Base-by-base conservation (phyloP, 1,284 basidiomycete genomes). In the Blastosporella zonata region DNA sequence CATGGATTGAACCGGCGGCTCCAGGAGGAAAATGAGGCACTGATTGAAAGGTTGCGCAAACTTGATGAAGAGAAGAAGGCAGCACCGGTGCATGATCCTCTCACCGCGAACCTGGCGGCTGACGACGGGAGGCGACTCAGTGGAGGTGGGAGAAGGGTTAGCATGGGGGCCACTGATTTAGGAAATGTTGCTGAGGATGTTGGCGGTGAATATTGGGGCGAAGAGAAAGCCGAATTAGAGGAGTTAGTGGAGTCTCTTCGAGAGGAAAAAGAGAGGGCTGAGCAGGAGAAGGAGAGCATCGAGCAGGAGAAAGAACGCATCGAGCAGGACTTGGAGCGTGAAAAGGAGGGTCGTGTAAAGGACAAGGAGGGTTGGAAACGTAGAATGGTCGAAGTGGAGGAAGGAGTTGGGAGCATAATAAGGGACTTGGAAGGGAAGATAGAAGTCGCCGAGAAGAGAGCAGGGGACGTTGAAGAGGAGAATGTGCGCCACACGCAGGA, bases 1-100 rank as follows among this genome's bases (percentile, higher is more conserved):
- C 87, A 93, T 64, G 82, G 85, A 9, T 70, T 93, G 48, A 93
- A 93, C 63, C 70, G 82, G 38, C 75, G 84, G 43, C 64, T 93
- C 46, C 84, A 89, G 54, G 85, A 91, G 62, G 91, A 93, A 69
- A 93, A 93, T 60, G 77, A 87, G 62, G 68, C 62, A 10, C 71
- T 92, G 8, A 55, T 77, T 13, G 72, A 74, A 40, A 68, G 74
- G 45, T 54, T 84, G n/a, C 67, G 60, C 43, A 69, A 68, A 48
- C 60, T 83, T 22, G 77, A 82, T 54, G 74, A 70, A 47, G 72
- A 73, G 44, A 62, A 59, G 54, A 67, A 69, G 52, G 66, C 62
- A 27, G 65, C 62, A 33, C 55, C 62, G 18, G 63, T 59, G 39
- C 60, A 60, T 41, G 59, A 59, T 10, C 47, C 43, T 15, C 34